Percentiles rank a stretch among this genome's conserved stretches.
Conservation (phyloP, 768 basidiomycete genomes). For the Lactarius vividus region DNA sequence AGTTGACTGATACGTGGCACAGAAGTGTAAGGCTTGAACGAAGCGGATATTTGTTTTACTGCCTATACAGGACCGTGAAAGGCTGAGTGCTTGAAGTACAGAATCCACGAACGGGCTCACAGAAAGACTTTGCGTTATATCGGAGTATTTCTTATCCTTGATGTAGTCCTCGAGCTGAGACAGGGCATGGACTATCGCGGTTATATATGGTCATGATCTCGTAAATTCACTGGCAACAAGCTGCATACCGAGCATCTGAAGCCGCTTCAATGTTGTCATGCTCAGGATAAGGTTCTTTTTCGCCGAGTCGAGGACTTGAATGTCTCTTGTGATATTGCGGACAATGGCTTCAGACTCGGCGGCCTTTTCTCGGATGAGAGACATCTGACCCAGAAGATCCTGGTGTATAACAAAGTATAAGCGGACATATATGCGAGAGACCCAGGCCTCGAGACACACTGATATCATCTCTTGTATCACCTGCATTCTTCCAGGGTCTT, state of each 20-base stretch:
- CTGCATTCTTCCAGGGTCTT: constrained; percentile 87
- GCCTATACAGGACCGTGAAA: constrained; percentile 48
- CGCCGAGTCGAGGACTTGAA: constrained; percentile 88
- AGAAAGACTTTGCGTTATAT: constrained; percentile 78
- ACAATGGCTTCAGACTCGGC: constrained; percentile 97
- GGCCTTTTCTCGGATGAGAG: constrained; percentile 92
- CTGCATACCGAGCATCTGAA: constrained; percentile 88
- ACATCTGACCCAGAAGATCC: constrained; percentile 95
- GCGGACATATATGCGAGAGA: background rate
- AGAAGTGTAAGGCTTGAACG: constrained; percentile 76
- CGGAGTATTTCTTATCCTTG: constrained; percentile 73
- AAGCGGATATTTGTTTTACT: constrained; percentile 77
- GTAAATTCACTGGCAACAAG: background rate
- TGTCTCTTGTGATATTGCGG: constrained; percentile 92
- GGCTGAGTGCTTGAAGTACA: background rate
- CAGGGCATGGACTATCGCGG: constrained; percentile 67
- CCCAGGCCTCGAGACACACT: constrained; percentile 43
- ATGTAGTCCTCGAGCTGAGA: constrained; percentile 77
- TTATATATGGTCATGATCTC: background rate
- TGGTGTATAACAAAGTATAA: constrained; percentile 34
- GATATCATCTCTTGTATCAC: constrained; percentile 95
- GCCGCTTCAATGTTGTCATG: constrained; percentile 84
- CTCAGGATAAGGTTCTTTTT: constrained; percentile 89
- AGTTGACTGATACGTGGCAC: constrained; percentile 76
- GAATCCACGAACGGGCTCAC: constrained; percentile 46